Base-by-base conservation (phyloP, 2,329 filamentous ascomycete genomes). In the Trichoderma sp. region DNA sequence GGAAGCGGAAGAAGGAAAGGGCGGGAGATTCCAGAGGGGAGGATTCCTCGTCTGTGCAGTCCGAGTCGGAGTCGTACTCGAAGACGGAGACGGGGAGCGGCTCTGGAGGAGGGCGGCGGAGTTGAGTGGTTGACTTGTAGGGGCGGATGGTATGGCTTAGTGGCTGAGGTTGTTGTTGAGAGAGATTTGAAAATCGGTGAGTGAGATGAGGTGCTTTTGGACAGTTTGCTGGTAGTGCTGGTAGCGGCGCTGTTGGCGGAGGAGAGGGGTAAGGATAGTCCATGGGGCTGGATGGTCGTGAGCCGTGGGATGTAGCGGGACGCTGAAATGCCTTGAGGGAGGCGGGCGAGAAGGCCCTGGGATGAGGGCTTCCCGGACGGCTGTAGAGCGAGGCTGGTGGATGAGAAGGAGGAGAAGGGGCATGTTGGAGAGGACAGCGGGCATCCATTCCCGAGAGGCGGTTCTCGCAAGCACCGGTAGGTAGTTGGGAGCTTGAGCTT, bases 21-120 rank as follows among this genome's bases (percentile, higher is more conserved):
- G 72, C 70, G 3, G 68, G 71, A 37, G 68, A 68, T 11, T 35
- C 49, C 19, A 62, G 21, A 27, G 58, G 33, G 13, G 37, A 29
- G 74, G 75, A 40, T n/a, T 75, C 76, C n/a, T 73, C 72, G 1
- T 70, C 70, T 6, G 78, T 76, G 7, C 74, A 75, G 57, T 84
- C 82, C 16, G 75, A 76, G 69, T 86, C 83, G 4, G 82, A 82
- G 73, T 86, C 83, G 16, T 79, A 73, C 55, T 86, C 84, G 70
- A 86, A 86, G 29, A 86, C 81, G 2, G 84, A 86, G n/a, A 73
- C 72, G 14, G 74, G 74, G 52, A 80, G 75, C 11, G 74, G 72
- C 16, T 59, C 65, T 21, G 40, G 60, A 70, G 70, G 57, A 58
- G 71, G 66, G 55, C 74, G 66, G 47, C 74, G 72, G 71, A 74